These are phyloP conservation scores for Apiospora pterosperma DNA, from an alignment of 2,329 filamentous ascomycete species.

Conservation along the genomic window DNA sequence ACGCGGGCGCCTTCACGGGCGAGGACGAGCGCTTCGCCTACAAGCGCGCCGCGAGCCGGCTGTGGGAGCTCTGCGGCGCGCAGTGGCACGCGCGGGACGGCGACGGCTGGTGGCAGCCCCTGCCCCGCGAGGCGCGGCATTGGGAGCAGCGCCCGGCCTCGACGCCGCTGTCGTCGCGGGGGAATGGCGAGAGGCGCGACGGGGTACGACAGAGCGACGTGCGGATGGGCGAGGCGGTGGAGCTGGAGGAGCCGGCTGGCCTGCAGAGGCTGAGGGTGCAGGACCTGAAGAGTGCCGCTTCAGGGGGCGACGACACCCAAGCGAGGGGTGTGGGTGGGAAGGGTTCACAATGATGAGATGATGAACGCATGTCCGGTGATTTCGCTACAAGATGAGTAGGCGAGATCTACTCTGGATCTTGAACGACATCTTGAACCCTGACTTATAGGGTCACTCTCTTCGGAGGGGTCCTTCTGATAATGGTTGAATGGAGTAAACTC, in stretches of 20 bases:
- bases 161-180: slow-evolving; percentile 9
- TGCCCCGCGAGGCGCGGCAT: slow-evolving; percentile 59
- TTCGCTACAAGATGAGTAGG: too few relatives aligned
- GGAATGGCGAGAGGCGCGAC: slow-evolving; percentile 16
- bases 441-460: background rate
- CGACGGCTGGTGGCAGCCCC: slow-evolving; percentile 64
- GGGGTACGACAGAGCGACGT: slow-evolving; percentile 30
- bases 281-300: slow-evolving; percentile 19
- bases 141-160: slow-evolving; percentile 52
- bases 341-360: background rate
- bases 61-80: slow-evolving; percentile 78
- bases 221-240: slow-evolving; percentile 35
- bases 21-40: slow-evolving; percentile 82
- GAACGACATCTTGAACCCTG: background rate
- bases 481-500: background rate
- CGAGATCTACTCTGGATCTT: background rate
- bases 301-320: slow-evolving; percentile 3
- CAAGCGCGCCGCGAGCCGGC: slow-evolving; percentile 69
- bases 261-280: slow-evolving; percentile 32
- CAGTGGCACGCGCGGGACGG: slow-evolving; percentile 66
- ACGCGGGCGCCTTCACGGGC: slow-evolving; percentile 67
- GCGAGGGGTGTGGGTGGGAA: background rate
- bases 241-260: slow-evolving; percentile 41
- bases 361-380: background rate
- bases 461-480: background rate